Evolutionary conservation across 768 basidiomycete genomes (phyloP).

Genomic region (Tricholoma flavovirens): DNA sequence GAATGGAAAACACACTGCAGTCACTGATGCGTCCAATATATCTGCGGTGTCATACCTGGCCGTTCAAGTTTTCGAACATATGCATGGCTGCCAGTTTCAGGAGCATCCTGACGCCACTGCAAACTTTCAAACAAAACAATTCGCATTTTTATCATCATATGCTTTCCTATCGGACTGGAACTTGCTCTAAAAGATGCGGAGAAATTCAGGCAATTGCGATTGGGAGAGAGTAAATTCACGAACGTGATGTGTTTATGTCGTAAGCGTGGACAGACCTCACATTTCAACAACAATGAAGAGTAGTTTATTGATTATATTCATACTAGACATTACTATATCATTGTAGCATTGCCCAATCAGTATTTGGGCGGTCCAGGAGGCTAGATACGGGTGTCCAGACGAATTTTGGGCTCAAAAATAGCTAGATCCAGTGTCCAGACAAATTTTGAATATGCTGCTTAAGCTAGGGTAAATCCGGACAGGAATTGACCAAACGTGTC

Average conservation of each 20-base stretch:
- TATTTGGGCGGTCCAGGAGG: too few species aligned
- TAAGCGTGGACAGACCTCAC: neutral
- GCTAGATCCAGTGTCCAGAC: too few species aligned
- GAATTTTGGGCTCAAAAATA: too few species aligned
- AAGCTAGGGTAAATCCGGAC: too few species aligned
- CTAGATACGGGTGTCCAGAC: too few species aligned
- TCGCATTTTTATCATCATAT: neutral
- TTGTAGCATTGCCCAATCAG: too few species aligned
- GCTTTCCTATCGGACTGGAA: neutral
- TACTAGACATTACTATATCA: too few species aligned
- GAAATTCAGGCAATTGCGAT: neutral
- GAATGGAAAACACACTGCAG: neutral
- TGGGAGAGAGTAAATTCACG: neutral
- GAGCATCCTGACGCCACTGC: neutral
- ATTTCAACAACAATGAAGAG: neutral
- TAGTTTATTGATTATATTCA: neutral
- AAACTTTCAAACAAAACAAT: too few species aligned
- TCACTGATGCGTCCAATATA: constrained; percentile 8
- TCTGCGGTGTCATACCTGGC: constrained; percentile 9
- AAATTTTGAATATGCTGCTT: too few species aligned
- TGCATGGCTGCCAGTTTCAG: constrained; percentile 7
- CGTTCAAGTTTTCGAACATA: constrained; percentile 14
- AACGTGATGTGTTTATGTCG: neutral
- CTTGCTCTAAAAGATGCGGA: neutral
- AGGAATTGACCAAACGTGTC: too few species aligned